A percentile compares a stretch with the other conserved stretches of the same genome.
Evolutionary conservation across 176 grass and related monocot genomes (phyloP).

Genomic region (Bonia amplexicaulis): DNA sequence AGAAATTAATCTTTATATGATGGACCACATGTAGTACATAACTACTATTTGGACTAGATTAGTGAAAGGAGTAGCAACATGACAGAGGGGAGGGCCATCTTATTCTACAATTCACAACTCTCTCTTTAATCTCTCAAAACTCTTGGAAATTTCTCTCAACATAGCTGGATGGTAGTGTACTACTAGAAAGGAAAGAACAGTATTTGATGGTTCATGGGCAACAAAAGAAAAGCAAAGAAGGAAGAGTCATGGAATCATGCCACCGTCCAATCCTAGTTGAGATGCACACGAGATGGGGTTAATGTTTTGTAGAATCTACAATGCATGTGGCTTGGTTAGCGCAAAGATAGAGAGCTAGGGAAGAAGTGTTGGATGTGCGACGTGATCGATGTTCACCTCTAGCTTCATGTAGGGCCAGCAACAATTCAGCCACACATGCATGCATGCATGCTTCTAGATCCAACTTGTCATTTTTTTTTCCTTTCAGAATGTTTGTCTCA

Average conservation of each 20-base stretch:
- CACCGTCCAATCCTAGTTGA: neutral
- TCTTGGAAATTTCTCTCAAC: neutral
- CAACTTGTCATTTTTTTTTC: neutral
- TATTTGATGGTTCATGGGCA: neutral
- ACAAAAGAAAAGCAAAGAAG: neutral
- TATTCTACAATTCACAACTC: neutral
- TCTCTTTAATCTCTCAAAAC: neutral
- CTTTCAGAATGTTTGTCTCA: neutral
- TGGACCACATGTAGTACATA: neutral
- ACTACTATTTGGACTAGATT: neutral
- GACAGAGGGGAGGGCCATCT: neutral
- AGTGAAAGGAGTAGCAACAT: neutral
- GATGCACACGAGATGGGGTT: neutral
- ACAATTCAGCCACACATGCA: constrained; percentile 21
- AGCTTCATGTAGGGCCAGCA: constrained; percentile 12
- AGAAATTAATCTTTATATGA: neutral
- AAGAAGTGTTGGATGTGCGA: too few relatives aligned
- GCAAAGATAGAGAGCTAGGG: neutral
- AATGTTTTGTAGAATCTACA: neutral
- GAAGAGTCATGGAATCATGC: neutral
- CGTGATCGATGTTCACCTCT: neutral
- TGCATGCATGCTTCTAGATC: constrained; percentile 18
- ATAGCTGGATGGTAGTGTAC: neutral
- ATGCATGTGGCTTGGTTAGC: constrained; percentile 18
- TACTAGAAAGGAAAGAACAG: neutral